Evolutionary conservation across 2,329 filamentous ascomycete species (phyloP), one percentile per base, ranked within the genome.

Genomic region (Xylaria sp.): DNA sequence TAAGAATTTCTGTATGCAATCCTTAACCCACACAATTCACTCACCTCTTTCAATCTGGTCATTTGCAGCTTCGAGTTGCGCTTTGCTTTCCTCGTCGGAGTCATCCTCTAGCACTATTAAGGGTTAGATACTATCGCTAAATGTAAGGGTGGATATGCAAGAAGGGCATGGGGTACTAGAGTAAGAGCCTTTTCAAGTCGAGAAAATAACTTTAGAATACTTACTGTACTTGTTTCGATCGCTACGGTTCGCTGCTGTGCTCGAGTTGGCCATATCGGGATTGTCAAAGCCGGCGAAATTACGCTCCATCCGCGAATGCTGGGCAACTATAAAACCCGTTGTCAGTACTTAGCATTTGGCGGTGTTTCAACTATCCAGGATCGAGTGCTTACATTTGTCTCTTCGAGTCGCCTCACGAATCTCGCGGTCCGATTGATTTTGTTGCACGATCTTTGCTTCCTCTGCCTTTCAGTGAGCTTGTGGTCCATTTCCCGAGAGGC

Each of bases 221-320:
- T 9, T 60, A 71, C 69, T 90, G 75, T 92, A 96, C 78, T 93
- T 94, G 15, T 86, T 86, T 58, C 88, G 83, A 74, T 93, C 90
- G 1, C 87, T 86, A 58, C 89, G 81, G 72, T 78, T 82, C 4
- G 77, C 73, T 66, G 78, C 76, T 69, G 63, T 71, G 68, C 64
- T 76, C 72, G 59, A 77, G 67, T 38, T 69, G 28, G 71, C 76
- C 71, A 26, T 11, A 6, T 73, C 68, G 23, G 67, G 68, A 17
- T 66, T 60, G 48, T 70, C 71, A 33, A 86, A 78, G 1, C 83
- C 82, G 40, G 77, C 82, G 67, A 88, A 85, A 3, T 79, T 83
- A 4, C 79, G 73, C 66, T 89, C 86, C 83, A 89, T 84, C 36
- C 86, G 84, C 70, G 86, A 83, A 62, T 85, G 85, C 17, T 84